These are phyloP conservation scores for Pythium phragmitis DNA, from an alignment of 352 stramenopile species.

Conservation along the genomic window DNA sequence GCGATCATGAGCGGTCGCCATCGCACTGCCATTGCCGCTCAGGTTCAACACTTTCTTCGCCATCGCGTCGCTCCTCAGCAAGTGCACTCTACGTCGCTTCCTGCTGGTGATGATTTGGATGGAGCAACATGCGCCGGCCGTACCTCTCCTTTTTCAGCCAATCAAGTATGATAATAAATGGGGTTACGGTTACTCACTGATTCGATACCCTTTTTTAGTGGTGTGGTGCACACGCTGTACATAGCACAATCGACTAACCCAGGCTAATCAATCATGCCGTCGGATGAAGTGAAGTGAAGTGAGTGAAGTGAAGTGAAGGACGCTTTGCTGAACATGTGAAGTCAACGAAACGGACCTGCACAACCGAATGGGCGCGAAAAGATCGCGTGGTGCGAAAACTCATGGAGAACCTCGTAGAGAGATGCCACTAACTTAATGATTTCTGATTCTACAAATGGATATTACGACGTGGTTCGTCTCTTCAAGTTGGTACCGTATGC, in stretches of 20 bases:
- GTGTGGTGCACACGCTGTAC: slow-evolving; percentile 10
- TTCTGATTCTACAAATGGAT: too few species aligned
- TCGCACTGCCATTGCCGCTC: slow-evolving; percentile 37
- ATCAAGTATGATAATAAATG: neutral
- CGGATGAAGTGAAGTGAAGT: too few species aligned
- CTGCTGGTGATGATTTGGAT: slow-evolving; percentile 27
- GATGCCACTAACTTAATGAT: too few species aligned
- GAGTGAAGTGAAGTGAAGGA: too few species aligned
- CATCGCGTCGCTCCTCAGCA: slow-evolving; percentile 31
- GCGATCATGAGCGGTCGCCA: slow-evolving; percentile 23
- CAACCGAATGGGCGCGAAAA: too few species aligned
- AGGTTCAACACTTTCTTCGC: slow-evolving; percentile 66
- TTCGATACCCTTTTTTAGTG: neutral
- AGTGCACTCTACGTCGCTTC: slow-evolving; percentile 16
- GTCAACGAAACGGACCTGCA: too few species aligned
- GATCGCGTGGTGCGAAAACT: too few species aligned
- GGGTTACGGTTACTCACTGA: neutral
- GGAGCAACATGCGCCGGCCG: slow-evolving; percentile 22
- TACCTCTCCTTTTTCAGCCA: slow-evolving; percentile 5
- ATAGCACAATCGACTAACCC: neutral
- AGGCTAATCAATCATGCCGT: too few species aligned
- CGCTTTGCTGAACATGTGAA: too few species aligned
- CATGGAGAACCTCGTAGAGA: too few species aligned
- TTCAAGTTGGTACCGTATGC: neutral
- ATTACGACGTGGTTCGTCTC: too few species aligned